phyloP scores from a whole-genome alignment of 306 rosid genomes.

The Cucumis cinereus region DNA sequence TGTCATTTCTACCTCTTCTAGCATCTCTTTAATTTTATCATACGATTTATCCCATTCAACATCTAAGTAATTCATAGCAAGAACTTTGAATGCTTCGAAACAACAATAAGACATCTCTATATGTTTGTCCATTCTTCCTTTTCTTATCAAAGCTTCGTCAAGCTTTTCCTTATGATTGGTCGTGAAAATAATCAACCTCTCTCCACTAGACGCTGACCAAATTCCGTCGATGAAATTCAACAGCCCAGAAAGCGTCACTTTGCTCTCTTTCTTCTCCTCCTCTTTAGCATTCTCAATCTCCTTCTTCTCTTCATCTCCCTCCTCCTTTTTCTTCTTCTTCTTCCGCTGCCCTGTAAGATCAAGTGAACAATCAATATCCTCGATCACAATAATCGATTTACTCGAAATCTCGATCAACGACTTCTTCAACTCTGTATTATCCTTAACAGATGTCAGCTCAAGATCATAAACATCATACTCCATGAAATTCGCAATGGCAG shows the following conservation, averaged over 20 bases:
- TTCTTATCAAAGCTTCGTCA: constrained; percentile 71
- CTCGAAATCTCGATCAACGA: constrained; percentile 31
- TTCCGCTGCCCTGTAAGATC: constrained; percentile 55
- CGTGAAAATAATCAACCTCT: constrained; percentile 64
- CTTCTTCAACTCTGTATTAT: constrained; percentile 34
- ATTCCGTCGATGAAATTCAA: constrained; percentile 13
- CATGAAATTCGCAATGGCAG: constrained; percentile 53
- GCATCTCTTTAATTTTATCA: constrained; percentile 15
- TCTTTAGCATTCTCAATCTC: neutral
- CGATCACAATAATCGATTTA: constrained; percentile 39
- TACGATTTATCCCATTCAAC: constrained; percentile 38
- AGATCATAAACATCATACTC: constrained; percentile 56
- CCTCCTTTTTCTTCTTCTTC: constrained; percentile 17
- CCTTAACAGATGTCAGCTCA: constrained; percentile 39
- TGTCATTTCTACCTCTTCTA: constrained; percentile 25
- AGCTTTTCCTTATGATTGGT: constrained; percentile 69
- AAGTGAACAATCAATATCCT: constrained; percentile 63
- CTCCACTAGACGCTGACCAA: constrained; percentile 71
- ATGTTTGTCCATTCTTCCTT: constrained; percentile 84
- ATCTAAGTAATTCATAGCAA: constrained; percentile 50
- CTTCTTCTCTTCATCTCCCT: neutral
- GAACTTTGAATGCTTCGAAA: constrained; percentile 51
- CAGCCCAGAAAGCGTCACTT: constrained; percentile 22
- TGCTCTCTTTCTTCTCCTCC: constrained; percentile 16
- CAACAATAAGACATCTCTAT: constrained; percentile 54